Percentiles rank a stretch among this genome's conserved stretches.
phyloP scores from a whole-genome alignment of 345 rosid genomes.

The Heritiera littoralis region DNA sequence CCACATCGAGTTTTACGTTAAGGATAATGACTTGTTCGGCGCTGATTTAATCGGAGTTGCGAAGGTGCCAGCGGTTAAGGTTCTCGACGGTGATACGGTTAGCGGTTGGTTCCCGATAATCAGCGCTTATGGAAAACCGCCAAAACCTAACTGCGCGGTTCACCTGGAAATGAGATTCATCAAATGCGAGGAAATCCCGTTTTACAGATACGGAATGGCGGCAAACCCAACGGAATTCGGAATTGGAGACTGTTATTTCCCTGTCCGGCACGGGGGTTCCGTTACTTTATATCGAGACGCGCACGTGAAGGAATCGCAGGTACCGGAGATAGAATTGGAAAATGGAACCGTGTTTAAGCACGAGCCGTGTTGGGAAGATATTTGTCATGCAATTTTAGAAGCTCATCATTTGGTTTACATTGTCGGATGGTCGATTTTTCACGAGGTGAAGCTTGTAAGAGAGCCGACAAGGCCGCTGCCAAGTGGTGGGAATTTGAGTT shows the following conservation, averaged over 20 bases:
- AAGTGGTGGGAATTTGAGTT: conserved; percentile 55
- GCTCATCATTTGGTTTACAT: conserved; percentile 86
- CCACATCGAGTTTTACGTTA: conserved; percentile 64
- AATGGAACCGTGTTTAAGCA: conserved; percentile 48
- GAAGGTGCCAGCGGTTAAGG: conserved; percentile 35
- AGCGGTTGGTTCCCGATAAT: conserved; percentile 72
- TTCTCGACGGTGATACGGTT: conserved; percentile 46
- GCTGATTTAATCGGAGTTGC: conserved; percentile 75
- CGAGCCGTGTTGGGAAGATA: conserved; percentile 85
- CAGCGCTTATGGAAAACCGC: conserved; percentile 54
- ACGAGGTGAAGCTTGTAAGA: conserved; percentile 66
- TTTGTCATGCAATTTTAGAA: conserved; percentile 76
- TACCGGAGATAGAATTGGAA: conserved; percentile 65
- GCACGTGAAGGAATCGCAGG: conserved; percentile 48
- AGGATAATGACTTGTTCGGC: conserved; percentile 81
- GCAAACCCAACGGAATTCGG: conserved; percentile 36
- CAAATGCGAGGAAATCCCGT: conserved; percentile 43
- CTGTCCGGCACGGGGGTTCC: conserved; percentile 56
- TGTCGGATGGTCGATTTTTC: conserved; percentile 85
- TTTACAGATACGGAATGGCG: conserved; percentile 49
- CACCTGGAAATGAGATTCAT: conserved; percentile 55
- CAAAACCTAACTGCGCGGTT: conserved; percentile 68
- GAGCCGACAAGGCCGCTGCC: conserved; percentile 64
- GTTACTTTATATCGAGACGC: conserved; percentile 86
- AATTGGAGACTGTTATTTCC: conserved; percentile 63